Evolutionary conservation across 345 rosid genomes (phyloP), one percentile per base, ranked within the genome.

Genomic region (Aegle marmelos): DNA sequence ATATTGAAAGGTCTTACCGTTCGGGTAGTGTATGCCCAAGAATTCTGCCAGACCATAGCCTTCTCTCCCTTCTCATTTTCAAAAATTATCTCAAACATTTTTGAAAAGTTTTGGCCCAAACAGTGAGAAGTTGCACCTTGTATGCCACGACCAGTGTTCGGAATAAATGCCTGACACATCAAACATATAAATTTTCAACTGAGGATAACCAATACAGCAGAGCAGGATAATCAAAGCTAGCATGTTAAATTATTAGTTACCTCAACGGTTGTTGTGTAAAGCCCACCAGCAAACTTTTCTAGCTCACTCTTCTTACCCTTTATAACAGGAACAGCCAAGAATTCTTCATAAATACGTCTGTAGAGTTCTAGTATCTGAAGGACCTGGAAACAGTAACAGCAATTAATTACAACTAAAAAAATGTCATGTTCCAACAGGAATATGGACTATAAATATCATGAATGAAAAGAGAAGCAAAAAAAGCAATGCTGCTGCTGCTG

Each of bases 101-200:
- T 94, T 10, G 99, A 97, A 68, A 96, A 96, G 73, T 96, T 96
- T 80, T 96, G 99, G 57, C 99, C 99, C 80, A 96, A 80, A 76
- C 97, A 96, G 75, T 96, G 98, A 17, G 98, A 96, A 72, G 99
- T 96, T 79, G 97, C 99, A 79, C 98, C 99, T 91, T 96, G 99
- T 67, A 96, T 81, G 85, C 98, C 99, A 76, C 97, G 94, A 36
- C 98, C 99, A 13, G 97, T 96, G 87, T 92, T 92, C 2, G 98
- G 99, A 82, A 96, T 91, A 88, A 94, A 94, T 77, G 97, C 97
- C 99, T 96, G 77, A 22, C 82, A 82, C 37, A 83, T 41, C 64
- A 66, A 70, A 67, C 17, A 75, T n/a, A 30, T 45, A 33, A 31
- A 25, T 16, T 25, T 34, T 58, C 61, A 50, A 36, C 39, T 6